Evolutionary conservation across 2,329 filamentous ascomycete genomes (phyloP).

Genomic region (Diplodia seriata): DNA sequence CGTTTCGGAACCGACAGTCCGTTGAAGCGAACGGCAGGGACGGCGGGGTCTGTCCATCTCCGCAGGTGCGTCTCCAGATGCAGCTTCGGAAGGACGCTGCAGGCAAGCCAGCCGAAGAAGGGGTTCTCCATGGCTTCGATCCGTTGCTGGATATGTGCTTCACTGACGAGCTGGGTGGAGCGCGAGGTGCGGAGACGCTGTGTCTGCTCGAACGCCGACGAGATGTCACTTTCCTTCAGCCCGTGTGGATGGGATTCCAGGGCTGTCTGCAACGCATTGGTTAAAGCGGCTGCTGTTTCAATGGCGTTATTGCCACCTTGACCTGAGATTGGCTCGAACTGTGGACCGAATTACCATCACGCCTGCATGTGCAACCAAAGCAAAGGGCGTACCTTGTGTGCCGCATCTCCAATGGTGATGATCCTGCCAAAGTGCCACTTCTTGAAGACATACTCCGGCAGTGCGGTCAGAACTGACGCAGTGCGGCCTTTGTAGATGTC

Average conservation of each 20-base stretch:
- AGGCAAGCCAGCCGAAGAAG: background rate
- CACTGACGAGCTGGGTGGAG: background rate
- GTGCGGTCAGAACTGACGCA: slow-evolving; percentile 38
- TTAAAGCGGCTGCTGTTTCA: slow-evolving; percentile 36
- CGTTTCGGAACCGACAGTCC: background rate
- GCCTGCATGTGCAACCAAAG: background rate
- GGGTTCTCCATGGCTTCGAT: background rate
- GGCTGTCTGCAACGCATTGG: slow-evolving; percentile 38
- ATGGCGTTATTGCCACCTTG: slow-evolving; percentile 37
- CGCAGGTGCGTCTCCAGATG: background rate
- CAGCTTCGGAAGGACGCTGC: background rate
- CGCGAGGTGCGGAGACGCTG: background rate
- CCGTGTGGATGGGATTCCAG: background rate
- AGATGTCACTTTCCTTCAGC: background rate
- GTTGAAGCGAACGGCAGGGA: slow-evolving; percentile 33
- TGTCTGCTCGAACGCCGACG: background rate
- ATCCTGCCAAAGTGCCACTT: slow-evolving; percentile 51
- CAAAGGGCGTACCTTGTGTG: slow-evolving; percentile 48
- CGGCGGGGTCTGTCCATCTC: background rate
- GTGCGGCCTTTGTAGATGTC: slow-evolving; percentile 44
- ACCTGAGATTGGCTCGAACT: slow-evolving; percentile 36
- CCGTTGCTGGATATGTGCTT: background rate
- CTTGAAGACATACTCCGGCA: slow-evolving; percentile 49
- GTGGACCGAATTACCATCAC: background rate
- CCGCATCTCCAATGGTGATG: slow-evolving; percentile 51